Evolutionary conservation across 83 land plant species (phyloP), one percentile per base, ranked within the genome.

Genomic region (Thuja plicata): DNA sequence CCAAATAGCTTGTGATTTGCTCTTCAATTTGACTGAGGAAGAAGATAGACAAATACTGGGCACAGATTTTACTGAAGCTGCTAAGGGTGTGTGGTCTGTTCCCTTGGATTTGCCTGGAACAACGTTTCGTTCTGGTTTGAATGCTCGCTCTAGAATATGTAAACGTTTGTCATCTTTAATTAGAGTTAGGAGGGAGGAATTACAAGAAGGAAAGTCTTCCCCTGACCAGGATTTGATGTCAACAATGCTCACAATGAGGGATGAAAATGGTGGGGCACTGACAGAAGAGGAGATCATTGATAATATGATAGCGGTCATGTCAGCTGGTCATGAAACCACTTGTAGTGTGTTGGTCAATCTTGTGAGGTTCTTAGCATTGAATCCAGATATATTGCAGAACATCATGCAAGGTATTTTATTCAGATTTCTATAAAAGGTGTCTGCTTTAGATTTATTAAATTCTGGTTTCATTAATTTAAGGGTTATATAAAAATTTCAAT

Each of bases 101-200:
- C 94, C 94, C 32, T 43, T 93, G 12, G 89, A 90, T 76, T 30
- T 93, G 35, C 94, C 93, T 12, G 91, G 92, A 90, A 91, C 94
- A n/a, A 52, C 86, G 34, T 93, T 85, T 89, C 78, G 54, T 79
- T 62, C 74, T 5, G 89, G 91, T 46, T 84, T 91, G 27, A 48
- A 30, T 17, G 94, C 93, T 8, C 84, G 88, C 35, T 16, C 66
- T 17, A 60, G 78, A 90, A 85, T 89, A 6, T 89, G 88, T 32
- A 57, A 48, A 15, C 54, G 48, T 77, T 11, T 91, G 24, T 60
- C 70, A 38, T 62, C 40, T 0, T 85, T 90, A 40, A 34, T 91
- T 2, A 6, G 73, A 17, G 89, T 90, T 82, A 93, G 88, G 86
- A 86, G 89, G 78, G 3, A 0, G 46, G 87, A 86, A 38, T 84